phyloP scores from a whole-genome alignment of 2,329 filamentous ascomycete species.

The Diaporthe sp. region DNA sequence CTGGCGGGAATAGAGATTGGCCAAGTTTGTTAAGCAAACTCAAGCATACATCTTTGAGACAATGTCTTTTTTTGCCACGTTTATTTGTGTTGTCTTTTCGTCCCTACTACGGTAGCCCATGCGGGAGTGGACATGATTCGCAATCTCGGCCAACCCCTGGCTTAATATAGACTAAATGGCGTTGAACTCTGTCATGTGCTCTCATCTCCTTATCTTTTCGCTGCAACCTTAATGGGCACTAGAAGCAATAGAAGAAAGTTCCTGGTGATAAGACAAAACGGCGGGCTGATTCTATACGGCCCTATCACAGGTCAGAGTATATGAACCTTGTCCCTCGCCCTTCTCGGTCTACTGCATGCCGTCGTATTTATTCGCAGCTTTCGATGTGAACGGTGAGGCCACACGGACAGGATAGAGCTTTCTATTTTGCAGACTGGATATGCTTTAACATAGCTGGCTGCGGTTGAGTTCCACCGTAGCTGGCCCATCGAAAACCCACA shows the following conservation, averaged over 20 bases:
- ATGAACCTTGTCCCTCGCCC: neutral
- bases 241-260: neutral
- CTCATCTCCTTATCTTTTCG: neutral
- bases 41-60: neutral
- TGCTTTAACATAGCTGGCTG: neutral
- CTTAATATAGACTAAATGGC: conserved; percentile 9
- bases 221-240: conserved; percentile 1
- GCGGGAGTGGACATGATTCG: neutral
- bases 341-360: neutral
- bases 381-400: too few relatives aligned
- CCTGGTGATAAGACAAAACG: neutral
- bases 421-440: neutral
- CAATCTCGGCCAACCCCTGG: neutral
- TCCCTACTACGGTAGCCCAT: neutral
- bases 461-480: neutral
- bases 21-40: neutral
- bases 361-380: neutral
- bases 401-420: neutral
- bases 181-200: neutral
- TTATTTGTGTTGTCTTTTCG: neutral
- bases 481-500: too few relatives aligned
- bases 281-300: neutral
- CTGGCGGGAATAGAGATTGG: neutral
- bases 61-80: neutral
- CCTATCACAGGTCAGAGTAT: neutral